Conservation (phyloP, 2,329 filamentous ascomycete genomes). For the Dactylellina haptotyla region DNA sequence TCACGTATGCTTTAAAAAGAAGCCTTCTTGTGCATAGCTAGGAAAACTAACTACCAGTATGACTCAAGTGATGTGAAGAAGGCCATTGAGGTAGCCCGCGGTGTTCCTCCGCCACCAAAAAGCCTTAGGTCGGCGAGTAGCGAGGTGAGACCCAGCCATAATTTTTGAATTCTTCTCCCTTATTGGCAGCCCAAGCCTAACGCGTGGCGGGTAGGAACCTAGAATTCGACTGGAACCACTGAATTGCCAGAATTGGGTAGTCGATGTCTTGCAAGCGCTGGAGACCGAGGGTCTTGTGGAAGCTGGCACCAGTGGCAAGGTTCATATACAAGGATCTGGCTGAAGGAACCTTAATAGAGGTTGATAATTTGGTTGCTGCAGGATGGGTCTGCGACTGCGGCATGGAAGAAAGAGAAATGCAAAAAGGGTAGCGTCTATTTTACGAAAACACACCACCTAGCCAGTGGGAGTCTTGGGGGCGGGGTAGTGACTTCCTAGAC, state of each 20-base stretch:
- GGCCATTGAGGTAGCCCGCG: background rate
- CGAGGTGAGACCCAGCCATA: background rate
- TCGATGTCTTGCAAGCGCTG: background rate
- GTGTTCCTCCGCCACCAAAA: background rate
- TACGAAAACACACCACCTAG: no score
- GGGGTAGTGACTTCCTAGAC: no score
- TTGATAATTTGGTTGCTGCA: no score
- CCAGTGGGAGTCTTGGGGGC: no score
- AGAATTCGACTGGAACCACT: background rate
- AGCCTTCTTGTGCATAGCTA: background rate
- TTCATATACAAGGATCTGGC: background rate
- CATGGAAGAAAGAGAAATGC: no score
- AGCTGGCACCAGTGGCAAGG: background rate
- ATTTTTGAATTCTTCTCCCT: background rate
- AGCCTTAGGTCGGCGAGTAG: background rate
- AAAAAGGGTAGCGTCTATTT: no score
- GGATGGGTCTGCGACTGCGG: no score
- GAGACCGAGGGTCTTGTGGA: background rate
- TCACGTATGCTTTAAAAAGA: background rate
- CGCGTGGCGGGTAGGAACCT: background rate
- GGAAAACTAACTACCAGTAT: background rate
- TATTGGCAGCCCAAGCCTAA: no score
- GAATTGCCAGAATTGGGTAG: background rate
- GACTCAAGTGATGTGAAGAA: background rate
- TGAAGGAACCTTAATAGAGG: no score